These are phyloP conservation scores for Fusarium sp. DNA, from an alignment of 2,329 filamentous ascomycete genomes.

Conservation along the genomic window DNA sequence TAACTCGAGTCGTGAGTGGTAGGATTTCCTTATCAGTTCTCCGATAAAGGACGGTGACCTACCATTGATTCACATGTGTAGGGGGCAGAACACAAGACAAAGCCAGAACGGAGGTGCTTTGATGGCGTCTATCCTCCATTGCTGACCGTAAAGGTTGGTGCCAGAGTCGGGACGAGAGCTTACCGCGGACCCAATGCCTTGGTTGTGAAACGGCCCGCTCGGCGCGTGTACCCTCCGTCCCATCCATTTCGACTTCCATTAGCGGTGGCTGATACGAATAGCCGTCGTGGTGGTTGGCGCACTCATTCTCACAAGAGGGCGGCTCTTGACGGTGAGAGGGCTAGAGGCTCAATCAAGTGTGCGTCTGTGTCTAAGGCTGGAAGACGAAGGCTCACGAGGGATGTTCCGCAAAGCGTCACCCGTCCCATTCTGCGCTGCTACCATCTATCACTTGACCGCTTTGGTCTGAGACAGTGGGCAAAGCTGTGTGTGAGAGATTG, in stretches of 20 bases:
- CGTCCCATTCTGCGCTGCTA: constrained; percentile 19
- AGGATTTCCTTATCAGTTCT: constrained; percentile 25
- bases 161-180: constrained; percentile 25
- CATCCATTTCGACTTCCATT: constrained; percentile 34
- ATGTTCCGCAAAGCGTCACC: constrained; percentile 37
- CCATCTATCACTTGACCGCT: constrained; percentile 39
- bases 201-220: constrained; percentile 51
- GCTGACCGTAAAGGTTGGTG: constrained; percentile 24
- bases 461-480: constrained; percentile 38
- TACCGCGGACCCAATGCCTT: constrained; percentile 33
- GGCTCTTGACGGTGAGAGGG: constrained; percentile 33
- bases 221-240: constrained; percentile 47
- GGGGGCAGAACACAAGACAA: constrained; percentile 23
- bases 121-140: constrained; percentile 28
- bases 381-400: constrained; percentile 39
- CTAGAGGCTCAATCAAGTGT: constrained; percentile 17
- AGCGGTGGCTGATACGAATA: constrained; percentile 29
- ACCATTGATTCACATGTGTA: constrained; percentile 22
- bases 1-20: constrained; percentile 1
- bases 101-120: neutral
- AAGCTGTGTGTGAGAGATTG: constrained; percentile 17
- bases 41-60: constrained; percentile 15
- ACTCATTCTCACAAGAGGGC: constrained; percentile 27
- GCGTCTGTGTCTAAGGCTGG: constrained; percentile 34
- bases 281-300: constrained; percentile 27